Evolutionary conservation across 2,329 filamentous ascomycete species (phyloP).

Genomic region (Paecilomyces variotii): DNA sequence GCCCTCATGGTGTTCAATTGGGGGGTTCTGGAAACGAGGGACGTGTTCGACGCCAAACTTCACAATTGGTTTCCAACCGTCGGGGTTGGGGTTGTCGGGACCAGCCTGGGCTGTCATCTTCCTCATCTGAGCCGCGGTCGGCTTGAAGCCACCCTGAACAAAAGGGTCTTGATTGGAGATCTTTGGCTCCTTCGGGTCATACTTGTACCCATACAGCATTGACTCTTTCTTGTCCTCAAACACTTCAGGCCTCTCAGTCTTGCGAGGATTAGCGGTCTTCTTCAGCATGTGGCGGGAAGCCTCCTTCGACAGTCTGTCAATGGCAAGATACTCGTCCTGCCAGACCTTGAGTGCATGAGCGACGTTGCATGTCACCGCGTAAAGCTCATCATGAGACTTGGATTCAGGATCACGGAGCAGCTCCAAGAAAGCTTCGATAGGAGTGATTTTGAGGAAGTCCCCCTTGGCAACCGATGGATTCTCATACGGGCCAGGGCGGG

Average conservation of each 20-base stretch:
- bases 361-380: slow-evolving; percentile 47
- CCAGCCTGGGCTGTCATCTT: slow-evolving; percentile 30
- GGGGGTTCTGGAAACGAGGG: slow-evolving; percentile 27
- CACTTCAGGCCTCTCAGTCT: slow-evolving; percentile 41
- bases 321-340: slow-evolving; percentile 52
- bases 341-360: slow-evolving; percentile 45
- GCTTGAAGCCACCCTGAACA: slow-evolving; percentile 42
- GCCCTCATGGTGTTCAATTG: slow-evolving; percentile 16
- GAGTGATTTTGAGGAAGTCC: slow-evolving; percentile 30
- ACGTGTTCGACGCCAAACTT: slow-evolving; percentile 29
- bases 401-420: slow-evolving; percentile 28
- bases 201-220: slow-evolving; percentile 52
- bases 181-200: slow-evolving; percentile 41
- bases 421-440: slow-evolving; percentile 27
- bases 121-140: slow-evolving; percentile 34
- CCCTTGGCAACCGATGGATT: slow-evolving; percentile 19
- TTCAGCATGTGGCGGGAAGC: slow-evolving; percentile 43
- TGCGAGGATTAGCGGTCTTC: slow-evolving; percentile 42
- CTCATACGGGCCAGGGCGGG: slow-evolving; percentile 28
- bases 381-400: slow-evolving; percentile 46
- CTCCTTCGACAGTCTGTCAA: slow-evolving; percentile 42
- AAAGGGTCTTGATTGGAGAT: slow-evolving; percentile 50
- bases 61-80: slow-evolving; percentile 32
- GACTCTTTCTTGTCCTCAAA: slow-evolving; percentile 56
- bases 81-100: slow-evolving; percentile 31